These are phyloP conservation scores for Pterocarpus santalinus DNA, from an alignment of 306 rosid species.

Conservation along the genomic window DNA sequence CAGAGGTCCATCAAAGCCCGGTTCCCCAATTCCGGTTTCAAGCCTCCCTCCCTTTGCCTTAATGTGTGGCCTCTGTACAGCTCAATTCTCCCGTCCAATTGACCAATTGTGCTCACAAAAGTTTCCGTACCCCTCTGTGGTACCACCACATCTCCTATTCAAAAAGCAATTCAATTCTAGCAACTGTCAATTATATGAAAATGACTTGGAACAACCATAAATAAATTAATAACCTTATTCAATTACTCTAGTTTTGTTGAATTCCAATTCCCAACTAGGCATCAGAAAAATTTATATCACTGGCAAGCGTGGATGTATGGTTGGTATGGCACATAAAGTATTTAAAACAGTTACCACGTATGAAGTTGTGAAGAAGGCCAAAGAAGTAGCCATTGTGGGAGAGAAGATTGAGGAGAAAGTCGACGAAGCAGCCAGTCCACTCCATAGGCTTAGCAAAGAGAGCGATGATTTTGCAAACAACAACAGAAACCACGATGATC, in stretches of 20 bases:
- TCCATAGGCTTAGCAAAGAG: slow-evolving; percentile 67
- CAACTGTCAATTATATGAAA: too few species aligned
- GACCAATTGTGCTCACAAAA: slow-evolving; percentile 76
- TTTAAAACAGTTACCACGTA: slow-evolving; percentile 51
- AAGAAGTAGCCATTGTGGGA: slow-evolving; percentile 58
- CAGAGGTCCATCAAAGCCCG: slow-evolving; percentile 75
- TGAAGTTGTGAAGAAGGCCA: slow-evolving; percentile 61
- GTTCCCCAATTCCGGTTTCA: slow-evolving; percentile 49
- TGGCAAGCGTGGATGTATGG: too few species aligned
- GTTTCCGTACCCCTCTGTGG: slow-evolving; percentile 72
- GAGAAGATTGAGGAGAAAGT: slow-evolving; percentile 75
- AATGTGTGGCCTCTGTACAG: slow-evolving; percentile 11
- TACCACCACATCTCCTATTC: slow-evolving; percentile 62
- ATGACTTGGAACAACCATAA: not conserved
- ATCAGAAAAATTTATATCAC: not conserved
- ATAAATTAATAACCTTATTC: too few species aligned
- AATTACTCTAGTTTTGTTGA: too few species aligned
- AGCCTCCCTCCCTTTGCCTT: slow-evolving; percentile 36
- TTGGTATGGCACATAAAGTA: too few species aligned
- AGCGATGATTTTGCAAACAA: slow-evolving; percentile 61
- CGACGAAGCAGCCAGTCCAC: slow-evolving; percentile 69
- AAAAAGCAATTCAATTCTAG: slow-evolving; percentile 36
- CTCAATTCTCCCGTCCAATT: slow-evolving; percentile 65
- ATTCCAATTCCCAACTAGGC: not conserved
- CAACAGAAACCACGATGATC: slow-evolving; percentile 67